These are phyloP conservation scores for Lachnellula arida DNA, from an alignment of 2,329 filamentous ascomycete species.

Conservation along the genomic window DNA sequence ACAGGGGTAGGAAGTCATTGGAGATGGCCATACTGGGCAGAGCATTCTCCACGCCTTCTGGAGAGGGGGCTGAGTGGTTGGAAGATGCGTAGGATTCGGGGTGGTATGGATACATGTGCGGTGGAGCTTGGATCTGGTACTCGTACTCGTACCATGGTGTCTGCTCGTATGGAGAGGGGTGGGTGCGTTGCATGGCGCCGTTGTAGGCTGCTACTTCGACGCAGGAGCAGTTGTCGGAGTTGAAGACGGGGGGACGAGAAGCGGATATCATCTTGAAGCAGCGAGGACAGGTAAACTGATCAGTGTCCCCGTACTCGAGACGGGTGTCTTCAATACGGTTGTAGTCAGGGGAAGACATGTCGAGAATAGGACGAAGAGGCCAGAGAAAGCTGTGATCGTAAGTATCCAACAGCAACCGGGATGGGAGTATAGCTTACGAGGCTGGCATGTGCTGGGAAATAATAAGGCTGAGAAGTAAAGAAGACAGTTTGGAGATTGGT, in stretches of 20 bases:
- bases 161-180: constrained; percentile 1
- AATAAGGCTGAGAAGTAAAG: constrained; percentile 16
- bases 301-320: constrained; percentile 11
- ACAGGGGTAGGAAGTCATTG: constrained; percentile 13
- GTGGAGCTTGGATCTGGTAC: neutral
- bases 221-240: constrained; percentile 25
- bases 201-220: constrained; percentile 12
- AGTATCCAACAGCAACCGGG: constrained; percentile 2
- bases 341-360: constrained; percentile 10
- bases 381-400: constrained; percentile 3
- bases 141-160: constrained; percentile 1
- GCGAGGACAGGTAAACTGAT: constrained; percentile 18
- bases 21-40: constrained; percentile 13
- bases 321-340: constrained; percentile 2
- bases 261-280: constrained; percentile 24
- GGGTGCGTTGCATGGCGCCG: neutral
- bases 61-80: constrained; percentile 3
- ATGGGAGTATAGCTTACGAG: constrained; percentile 9
- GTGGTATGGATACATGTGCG: constrained; percentile 3
- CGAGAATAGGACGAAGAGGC: constrained; percentile 7
- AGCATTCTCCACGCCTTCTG: constrained; percentile 21
- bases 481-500: constrained; percentile 15
- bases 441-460: constrained; percentile 7
- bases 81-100: constrained; percentile 14
- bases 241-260: constrained; percentile 23